phyloP scores from a whole-genome alignment of 1,284 basidiomycete species.

The Heterobasidion occidentale region DNA sequence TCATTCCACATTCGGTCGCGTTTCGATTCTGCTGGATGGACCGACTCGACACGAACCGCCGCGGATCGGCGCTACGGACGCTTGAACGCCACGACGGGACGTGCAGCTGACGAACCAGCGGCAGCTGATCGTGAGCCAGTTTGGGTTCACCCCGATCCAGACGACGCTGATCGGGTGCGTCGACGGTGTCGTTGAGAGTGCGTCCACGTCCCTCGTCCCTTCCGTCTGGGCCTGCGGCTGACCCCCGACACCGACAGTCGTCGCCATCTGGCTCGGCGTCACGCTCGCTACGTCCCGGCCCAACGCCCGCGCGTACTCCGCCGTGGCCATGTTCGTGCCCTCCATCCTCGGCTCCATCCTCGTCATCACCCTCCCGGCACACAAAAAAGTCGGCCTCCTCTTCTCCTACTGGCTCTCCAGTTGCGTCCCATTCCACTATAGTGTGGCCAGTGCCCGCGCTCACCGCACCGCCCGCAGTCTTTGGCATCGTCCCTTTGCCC shows the following conservation, averaged over 20 bases:
- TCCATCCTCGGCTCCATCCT: constrained; percentile 53
- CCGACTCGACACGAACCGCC: neutral
- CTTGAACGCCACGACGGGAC: neutral
- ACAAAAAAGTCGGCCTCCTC: constrained; percentile 53
- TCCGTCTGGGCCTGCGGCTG: neutral
- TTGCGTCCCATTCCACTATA: constrained; percentile 22
- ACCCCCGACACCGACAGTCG: constrained; percentile 19
- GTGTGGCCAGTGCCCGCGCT: constrained; percentile 6
- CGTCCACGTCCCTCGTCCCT: constrained; percentile 8
- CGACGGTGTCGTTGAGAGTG: constrained; percentile 55
- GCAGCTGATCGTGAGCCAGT: constrained; percentile 58
- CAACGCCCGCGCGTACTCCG: constrained; percentile 56
- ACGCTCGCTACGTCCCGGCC: constrained; percentile 45
- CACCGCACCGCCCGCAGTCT: constrained; percentile 29
- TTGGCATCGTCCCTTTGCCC: constrained; percentile 60
- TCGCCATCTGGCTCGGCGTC: constrained; percentile 56
- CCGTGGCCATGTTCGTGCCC: constrained; percentile 55
- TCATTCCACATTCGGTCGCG: neutral
- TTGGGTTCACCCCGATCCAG: constrained; percentile 58
- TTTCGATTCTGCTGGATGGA: neutral
- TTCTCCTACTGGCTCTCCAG: constrained; percentile 58
- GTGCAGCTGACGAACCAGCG: constrained; percentile 58
- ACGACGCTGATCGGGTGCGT: constrained; percentile 68
- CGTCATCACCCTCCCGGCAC: constrained; percentile 56
- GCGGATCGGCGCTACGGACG: too few relatives aligned